These are phyloP conservation scores for Cenchrus fungigraminus DNA, from an alignment of 176 grass and related monocot species.

Conservation along the genomic window DNA sequence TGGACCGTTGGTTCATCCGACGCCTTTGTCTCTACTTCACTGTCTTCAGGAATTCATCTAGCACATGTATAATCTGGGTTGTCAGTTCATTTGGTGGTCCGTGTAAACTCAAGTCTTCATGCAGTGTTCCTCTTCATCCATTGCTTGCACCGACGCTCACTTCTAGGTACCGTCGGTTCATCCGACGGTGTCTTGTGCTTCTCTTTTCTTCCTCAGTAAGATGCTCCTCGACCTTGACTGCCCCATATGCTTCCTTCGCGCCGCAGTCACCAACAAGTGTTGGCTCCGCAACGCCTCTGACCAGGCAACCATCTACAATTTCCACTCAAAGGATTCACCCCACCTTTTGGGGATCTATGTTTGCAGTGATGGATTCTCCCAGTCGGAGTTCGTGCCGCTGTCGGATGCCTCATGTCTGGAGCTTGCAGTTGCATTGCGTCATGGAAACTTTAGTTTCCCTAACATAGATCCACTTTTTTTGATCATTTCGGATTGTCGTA, in stretches of 20 bases:
- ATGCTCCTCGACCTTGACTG: background rate
- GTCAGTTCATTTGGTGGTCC: too few species aligned
- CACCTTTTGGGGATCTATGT: background rate
- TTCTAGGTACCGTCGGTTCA: too few species aligned
- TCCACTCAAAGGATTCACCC: background rate
- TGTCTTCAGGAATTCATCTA: too few species aligned
- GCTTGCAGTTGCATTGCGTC: background rate
- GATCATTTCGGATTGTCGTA: background rate
- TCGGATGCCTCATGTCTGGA: background rate
- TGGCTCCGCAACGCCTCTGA: background rate
- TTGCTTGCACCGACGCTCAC: too few species aligned
- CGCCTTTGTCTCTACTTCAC: too few species aligned
- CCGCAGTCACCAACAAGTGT: background rate
- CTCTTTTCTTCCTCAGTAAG: too few species aligned
- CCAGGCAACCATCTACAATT: background rate
- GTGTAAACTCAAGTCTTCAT: too few species aligned
- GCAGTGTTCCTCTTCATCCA: too few species aligned
- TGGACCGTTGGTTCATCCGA: too few species aligned
- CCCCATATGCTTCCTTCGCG: background rate
- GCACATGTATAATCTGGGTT: too few species aligned
- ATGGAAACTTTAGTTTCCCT: background rate
- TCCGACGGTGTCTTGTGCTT: too few species aligned
- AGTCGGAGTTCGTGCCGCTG: background rate
- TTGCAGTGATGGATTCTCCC: rapidly evolving
- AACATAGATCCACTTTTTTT: background rate